phyloP scores from a whole-genome alignment of 176 grass and related monocot species.

The Avena insularis region DNA sequence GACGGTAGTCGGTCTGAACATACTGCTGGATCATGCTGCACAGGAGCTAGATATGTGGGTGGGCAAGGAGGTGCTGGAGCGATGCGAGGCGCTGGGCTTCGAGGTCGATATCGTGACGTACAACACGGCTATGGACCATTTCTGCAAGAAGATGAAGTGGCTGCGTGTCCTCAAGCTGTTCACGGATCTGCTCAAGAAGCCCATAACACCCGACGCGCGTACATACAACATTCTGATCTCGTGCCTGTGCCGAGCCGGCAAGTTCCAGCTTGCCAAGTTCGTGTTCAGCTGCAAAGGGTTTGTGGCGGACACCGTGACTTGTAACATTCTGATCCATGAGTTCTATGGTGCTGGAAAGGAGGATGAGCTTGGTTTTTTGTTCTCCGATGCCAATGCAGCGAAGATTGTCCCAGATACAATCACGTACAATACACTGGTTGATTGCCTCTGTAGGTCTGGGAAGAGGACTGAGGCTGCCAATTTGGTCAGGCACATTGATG shows the following conservation, averaged over 20 bases:
- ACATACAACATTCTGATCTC: slow-evolving; percentile 82
- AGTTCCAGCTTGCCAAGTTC: slow-evolving; percentile 65
- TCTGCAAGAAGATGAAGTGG: slow-evolving; percentile 67
- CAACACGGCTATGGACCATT: slow-evolving; percentile 85
- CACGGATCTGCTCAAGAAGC: slow-evolving; percentile 80
- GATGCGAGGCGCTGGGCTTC: slow-evolving; percentile 76
- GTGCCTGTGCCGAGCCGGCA: slow-evolving; percentile 76
- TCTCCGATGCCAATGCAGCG: slow-evolving; percentile 49
- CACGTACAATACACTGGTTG: slow-evolving; percentile 67
- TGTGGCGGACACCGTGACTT: slow-evolving; percentile 76
- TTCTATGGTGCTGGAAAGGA: slow-evolving; percentile 64
- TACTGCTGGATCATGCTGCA: slow-evolving; percentile 65
- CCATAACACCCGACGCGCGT: slow-evolving; percentile 52
- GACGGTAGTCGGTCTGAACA: slow-evolving; percentile 76
- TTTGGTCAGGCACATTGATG: slow-evolving; percentile 67
- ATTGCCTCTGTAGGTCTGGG: slow-evolving; percentile 78
- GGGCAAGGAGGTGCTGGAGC: slow-evolving; percentile 65
- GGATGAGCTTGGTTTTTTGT: slow-evolving; percentile 68
- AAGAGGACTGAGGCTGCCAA: slow-evolving; percentile 61
- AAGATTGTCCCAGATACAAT: slow-evolving; percentile 65
- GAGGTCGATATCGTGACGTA: slow-evolving; percentile 76
- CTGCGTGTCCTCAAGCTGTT: slow-evolving; percentile 72
- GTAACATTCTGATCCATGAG: slow-evolving; percentile 81
- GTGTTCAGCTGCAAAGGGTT: slow-evolving; percentile 72
- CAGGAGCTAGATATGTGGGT: slow-evolving; percentile 64